Base-by-base conservation (phyloP, 2,329 filamentous ascomycete genomes). In the Colletotrichum camelliae region DNA sequence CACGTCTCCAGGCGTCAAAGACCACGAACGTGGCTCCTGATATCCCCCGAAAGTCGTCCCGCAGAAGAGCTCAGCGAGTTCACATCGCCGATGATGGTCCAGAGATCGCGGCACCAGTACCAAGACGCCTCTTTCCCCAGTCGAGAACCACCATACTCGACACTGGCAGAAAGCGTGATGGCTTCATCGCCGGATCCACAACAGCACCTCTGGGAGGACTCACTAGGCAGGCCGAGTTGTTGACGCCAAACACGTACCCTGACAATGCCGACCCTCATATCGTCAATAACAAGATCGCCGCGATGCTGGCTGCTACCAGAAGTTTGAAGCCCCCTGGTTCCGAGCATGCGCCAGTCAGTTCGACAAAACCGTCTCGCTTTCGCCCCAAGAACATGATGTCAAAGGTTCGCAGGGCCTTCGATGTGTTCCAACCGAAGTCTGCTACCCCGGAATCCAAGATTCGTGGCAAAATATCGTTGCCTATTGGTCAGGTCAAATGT, bases 221-320 rank as follows among this genome's bases (percentile, higher is more conserved):
- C 5, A 15, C 29, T 21, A 68, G 67, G n/a, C 27, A 74, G 57
- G 35, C 43, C 27, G 48, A 35, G 37, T n/a, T 29, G 16, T 39
- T 9, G 21, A 58, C 37, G 18, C 55, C 35, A n/a, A 31, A 29
- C 37, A 29, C 37, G 7, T 18, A 31, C 33, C 31, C 27, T 15
- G n/a, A 37, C 24, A 13, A 31, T n/a, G 52, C 37, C 60, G 52
- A 74, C 24, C 72, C 80, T 16, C 79, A 81, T 5, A 79, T 82
- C 31, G 81, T 86, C 35, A 81, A 81, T 31, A 72, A 81, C n/a
- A 86, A 86, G 72, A 77, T 85, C 13, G 69, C 71, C 6, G 81
- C 81, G 15, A 86, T 86, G 84, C 77, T 86, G 29, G 82, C 84
- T 13, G 83, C 84, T 7, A 84, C 81, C 3, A 74, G 84, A 39